Percentiles rank a stretch among this genome's conserved stretches.
Evolutionary conservation across 306 rosid species (phyloP).

Genomic region (Pyrus bretschneideri): DNA sequence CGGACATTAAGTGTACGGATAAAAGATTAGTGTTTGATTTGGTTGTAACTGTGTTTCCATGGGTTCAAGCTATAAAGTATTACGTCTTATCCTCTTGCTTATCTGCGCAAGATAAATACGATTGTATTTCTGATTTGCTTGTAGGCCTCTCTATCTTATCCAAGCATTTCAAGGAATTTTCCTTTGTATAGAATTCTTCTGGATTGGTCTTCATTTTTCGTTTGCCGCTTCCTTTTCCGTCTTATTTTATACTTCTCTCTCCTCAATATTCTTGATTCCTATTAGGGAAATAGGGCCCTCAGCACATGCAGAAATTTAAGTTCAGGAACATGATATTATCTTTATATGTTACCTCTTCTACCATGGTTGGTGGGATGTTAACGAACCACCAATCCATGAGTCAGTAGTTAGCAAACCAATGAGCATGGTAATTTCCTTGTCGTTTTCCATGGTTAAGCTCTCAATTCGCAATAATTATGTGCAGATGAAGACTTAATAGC

Average conservation of each 20-base stretch:
- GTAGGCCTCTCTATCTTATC: background rate
- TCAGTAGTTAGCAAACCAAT: background rate
- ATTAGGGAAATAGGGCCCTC: background rate
- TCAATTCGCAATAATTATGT: background rate
- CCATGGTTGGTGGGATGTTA: background rate
- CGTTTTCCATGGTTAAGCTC: background rate
- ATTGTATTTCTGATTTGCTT: background rate
- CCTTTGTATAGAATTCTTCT: background rate
- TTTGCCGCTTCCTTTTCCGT: background rate
- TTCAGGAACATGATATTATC: background rate
- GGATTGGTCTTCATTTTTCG: background rate
- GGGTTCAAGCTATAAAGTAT: too few relatives aligned
- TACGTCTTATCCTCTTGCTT: background rate
- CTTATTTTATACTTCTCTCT: background rate
- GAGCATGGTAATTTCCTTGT: background rate
- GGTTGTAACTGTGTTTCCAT: too few relatives aligned
- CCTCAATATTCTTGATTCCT: background rate
- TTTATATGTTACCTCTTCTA: background rate
- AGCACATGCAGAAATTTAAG: background rate
- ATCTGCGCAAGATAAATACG: background rate
- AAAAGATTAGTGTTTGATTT: too few relatives aligned
- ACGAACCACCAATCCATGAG: background rate
- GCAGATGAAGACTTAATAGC: background rate
- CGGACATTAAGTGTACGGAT: too few relatives aligned
- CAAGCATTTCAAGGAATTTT: background rate